phyloP scores from a whole-genome alignment of 202 grass and related monocot species.

The Brachypodium distachyon region DNA sequence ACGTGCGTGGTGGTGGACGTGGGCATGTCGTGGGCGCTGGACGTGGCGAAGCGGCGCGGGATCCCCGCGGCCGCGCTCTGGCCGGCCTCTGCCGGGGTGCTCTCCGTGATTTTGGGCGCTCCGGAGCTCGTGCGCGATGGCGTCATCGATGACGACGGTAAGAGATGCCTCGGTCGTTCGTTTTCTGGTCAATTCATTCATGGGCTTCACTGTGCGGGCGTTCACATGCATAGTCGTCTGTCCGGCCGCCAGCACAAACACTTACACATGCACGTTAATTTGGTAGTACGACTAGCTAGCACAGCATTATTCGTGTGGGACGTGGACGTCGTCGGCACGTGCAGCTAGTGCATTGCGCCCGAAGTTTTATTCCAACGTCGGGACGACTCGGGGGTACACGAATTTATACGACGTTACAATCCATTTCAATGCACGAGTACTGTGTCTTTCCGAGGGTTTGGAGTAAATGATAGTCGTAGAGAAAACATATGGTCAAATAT shows the following conservation, averaged over 20 bases:
- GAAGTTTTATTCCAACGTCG: too few relatives aligned
- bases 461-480: too few relatives aligned
- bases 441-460: too few relatives aligned
- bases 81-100: slow-evolving; percentile 7
- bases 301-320: too few relatives aligned
- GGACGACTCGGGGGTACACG: too few relatives aligned
- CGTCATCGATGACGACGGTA: slow-evolving; percentile 57
- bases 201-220: neutral
- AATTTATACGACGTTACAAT: too few relatives aligned
- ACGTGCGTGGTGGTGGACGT: slow-evolving; percentile 45
- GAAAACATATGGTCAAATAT: too few relatives aligned
- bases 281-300: too few relatives aligned
- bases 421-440: too few relatives aligned
- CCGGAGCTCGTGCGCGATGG: slow-evolving; percentile 31
- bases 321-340: too few relatives aligned
- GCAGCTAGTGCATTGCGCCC: too few relatives aligned
- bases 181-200: neutral
- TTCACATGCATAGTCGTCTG: neutral
- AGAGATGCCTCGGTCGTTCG: neutral
- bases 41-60: slow-evolving; percentile 15
- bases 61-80: slow-evolving; percentile 34
- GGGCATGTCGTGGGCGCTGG: slow-evolving; percentile 36
- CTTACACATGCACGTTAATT: neutral
- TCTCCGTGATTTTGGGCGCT: slow-evolving; percentile 2
- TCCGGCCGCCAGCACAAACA: neutral